Evolutionary conservation across 805 yeast species (phyloP), one percentile per base, ranked within the genome.

Genomic region (Saturnispora halmiae): DNA sequence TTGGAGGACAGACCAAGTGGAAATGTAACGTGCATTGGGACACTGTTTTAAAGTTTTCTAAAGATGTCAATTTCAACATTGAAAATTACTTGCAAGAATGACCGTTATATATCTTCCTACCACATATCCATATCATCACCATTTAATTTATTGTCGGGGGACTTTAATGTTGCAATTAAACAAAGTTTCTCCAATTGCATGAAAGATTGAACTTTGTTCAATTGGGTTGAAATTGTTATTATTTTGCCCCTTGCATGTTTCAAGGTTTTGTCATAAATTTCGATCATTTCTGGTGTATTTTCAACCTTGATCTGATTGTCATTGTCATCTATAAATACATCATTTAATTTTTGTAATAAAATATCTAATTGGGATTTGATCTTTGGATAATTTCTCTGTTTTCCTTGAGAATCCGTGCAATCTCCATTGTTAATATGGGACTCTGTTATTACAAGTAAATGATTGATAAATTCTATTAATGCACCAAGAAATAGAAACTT

Each of bases 1-100:
- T 86, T 31, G 80, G 76, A 40, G 75, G 86, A 15, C 73, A 75
- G 42, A 72, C 82, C 1, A 74, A 79, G 51, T 87, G 94, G 94
- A 79, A 73, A 54, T 77, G 85, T 46, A 83, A 82, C 51, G 75
- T 81, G 7, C 70, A 76, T 31, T 86, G 85, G 82, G 70, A 70
- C 26, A 68, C 75, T 6, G 71, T 82, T 9, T 69, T 70, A 46
- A 67, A 69, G 36, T 64, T 86, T 29, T 77, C 94, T 0, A 58
- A 65, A 16, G 83, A 81, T 16, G 65, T 87, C 7, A 66, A 72
- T 8, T 75, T 88, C 51, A 83, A 79, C 1, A 66, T 87, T 9
- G 75, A 70, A 22, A 77, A 73, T 44, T 85, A 79, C 52, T 50
- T 85, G 16, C 48, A 48, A 16, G 45, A 49, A n/a, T 48, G 19